Conservation (phyloP, 2,329 filamentous ascomycete genomes). For the Botryotinia narcissicola region DNA sequence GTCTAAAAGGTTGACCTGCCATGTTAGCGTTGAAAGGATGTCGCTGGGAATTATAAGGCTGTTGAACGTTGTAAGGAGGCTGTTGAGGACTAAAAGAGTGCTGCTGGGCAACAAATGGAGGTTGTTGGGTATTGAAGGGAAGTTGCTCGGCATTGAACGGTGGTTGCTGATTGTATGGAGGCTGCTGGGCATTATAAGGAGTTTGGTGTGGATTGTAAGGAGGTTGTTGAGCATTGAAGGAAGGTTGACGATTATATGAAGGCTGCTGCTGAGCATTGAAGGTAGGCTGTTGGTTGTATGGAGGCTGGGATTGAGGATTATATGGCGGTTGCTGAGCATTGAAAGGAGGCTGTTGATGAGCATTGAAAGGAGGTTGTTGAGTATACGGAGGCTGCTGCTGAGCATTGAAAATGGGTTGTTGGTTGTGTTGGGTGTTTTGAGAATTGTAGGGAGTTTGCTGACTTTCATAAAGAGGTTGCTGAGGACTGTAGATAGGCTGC, state of each 20-base stretch:
- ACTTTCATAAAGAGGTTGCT: constrained; percentile 6
- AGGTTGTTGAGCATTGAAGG: constrained; percentile 31
- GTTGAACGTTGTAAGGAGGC: not conserved
- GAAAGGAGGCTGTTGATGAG: constrained; percentile 15
- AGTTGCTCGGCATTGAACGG: constrained; percentile 12
- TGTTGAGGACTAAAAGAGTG: constrained; percentile 34
- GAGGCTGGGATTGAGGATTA: constrained; percentile 14
- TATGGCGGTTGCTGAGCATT: constrained; percentile 1
- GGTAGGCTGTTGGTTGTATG: constrained; percentile 26
- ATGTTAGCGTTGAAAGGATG: constrained; percentile 4
- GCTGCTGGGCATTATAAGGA: constrained; percentile 26
- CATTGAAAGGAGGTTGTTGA: constrained; percentile 37
- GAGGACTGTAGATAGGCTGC: constrained; percentile 5
- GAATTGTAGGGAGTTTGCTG: constrained; percentile 7
- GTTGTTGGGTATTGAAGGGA: constrained; percentile 24
- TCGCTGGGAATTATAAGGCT: not conserved
- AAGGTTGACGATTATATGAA: constrained; percentile 1
- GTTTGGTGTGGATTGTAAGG: constrained; percentile 33
- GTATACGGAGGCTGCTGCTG: constrained; percentile 26
- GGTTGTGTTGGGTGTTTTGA: constrained; percentile 17
- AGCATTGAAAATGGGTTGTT: constrained; percentile 25
- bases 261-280: constrained; percentile 21
- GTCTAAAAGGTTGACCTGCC: constrained; percentile 25
- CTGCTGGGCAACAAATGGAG: constrained; percentile 29
- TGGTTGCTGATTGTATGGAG: constrained; percentile 2